These are phyloP conservation scores for Aspergillus homomorphus DNA, from an alignment of 495 filamentous ascomycete genomes.

Conservation along the genomic window DNA sequence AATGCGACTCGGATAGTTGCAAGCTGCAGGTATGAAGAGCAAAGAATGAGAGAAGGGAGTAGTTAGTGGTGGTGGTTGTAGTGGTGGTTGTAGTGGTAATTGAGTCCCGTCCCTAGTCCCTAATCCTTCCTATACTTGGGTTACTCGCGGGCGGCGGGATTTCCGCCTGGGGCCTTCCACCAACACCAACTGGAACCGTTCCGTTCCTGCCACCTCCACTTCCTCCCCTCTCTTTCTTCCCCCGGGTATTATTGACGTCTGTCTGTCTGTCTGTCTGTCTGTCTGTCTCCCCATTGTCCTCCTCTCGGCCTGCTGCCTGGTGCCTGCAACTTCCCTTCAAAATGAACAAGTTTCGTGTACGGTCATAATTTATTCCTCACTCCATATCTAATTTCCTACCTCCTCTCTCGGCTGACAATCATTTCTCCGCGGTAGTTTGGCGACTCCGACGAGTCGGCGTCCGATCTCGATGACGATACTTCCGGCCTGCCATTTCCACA, in stretches of 20 bases:
- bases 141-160: too few relatives aligned
- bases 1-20: neutral
- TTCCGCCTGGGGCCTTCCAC: too few relatives aligned
- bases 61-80: neutral
- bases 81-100: neutral
- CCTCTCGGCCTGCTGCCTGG: neutral
- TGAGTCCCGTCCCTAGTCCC: too few relatives aligned
- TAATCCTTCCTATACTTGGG: too few relatives aligned
- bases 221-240: neutral
- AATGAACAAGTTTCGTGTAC: constrained; percentile 46
- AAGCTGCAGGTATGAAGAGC: neutral
- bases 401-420: constrained; percentile 9
- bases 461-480: constrained; percentile 59
- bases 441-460: constrained; percentile 50
- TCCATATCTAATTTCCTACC: too few relatives aligned
- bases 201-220: neutral
- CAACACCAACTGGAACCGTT: neutral
- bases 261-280: too few relatives aligned
- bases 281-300: neutral
- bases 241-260: too few relatives aligned
- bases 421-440: constrained; percentile 39
- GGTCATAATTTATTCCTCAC: constrained; percentile 1
- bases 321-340: constrained; percentile 7
- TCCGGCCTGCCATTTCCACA: constrained; percentile 77
- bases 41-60: too few relatives aligned